Conservation (phyloP, 2,329 filamentous ascomycete genomes). For the Lecanicillium sp. region DNA sequence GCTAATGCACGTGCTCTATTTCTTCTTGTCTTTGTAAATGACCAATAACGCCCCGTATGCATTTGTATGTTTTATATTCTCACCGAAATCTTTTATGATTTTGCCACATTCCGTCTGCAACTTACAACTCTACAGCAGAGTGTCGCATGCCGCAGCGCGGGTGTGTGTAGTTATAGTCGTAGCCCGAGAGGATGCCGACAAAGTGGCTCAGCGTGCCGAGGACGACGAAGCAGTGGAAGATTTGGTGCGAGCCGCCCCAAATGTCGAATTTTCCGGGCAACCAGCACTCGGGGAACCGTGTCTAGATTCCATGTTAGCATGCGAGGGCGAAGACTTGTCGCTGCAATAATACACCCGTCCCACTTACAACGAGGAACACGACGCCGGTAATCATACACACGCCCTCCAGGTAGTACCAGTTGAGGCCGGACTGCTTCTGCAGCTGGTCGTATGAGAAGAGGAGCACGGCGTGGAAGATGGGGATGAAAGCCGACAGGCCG, state of each 20-base stretch:
- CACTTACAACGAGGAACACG: constrained; percentile 34
- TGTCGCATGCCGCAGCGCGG: constrained; percentile 14
- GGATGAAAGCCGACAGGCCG: constrained; percentile 32
- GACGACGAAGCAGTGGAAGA: constrained; percentile 41
- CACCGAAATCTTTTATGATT: too few species aligned
- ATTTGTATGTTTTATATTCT: too few species aligned
- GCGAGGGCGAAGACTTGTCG: constrained; percentile 27
- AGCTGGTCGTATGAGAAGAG: constrained; percentile 34
- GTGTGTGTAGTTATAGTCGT: constrained; percentile 19
- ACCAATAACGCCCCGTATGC: too few species aligned
- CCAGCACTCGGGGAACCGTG: constrained; percentile 36
- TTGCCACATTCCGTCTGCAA: too few species aligned
- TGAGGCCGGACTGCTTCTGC: constrained; percentile 32
- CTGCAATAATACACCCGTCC: constrained; percentile 32
- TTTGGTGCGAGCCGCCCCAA: constrained; percentile 39
- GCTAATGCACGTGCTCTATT: too few species aligned
- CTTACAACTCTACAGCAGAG: background rate
- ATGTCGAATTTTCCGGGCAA: constrained; percentile 39
- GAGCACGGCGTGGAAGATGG: constrained; percentile 32
- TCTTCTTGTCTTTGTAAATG: too few species aligned
- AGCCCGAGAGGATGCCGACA: constrained; percentile 16
- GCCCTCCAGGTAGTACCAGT: constrained; percentile 35
- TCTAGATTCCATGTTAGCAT: constrained; percentile 23
- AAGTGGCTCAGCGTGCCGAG: constrained; percentile 24
- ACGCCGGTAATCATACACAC: constrained; percentile 31